These are phyloP conservation scores for Cercospora sesami DNA, from an alignment of 2,329 filamentous ascomycete species.

Conservation along the genomic window DNA sequence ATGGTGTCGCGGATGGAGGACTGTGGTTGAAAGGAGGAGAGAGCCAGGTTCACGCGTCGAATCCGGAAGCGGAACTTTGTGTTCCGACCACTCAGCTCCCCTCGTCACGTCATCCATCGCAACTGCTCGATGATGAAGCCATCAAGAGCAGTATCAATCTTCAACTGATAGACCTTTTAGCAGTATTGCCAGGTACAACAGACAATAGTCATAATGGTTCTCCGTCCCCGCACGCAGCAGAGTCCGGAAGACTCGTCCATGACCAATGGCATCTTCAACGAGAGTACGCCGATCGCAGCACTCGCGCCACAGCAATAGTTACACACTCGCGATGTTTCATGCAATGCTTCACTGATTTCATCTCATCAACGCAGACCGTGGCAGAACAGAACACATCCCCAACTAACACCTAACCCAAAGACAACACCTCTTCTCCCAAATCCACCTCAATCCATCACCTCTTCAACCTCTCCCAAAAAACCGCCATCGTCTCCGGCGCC, in stretches of 20 bases:
- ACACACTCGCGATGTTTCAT: neutral
- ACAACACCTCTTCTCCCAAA: constrained; percentile 40
- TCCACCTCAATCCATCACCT: constrained; percentile 32
- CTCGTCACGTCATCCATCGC: neutral
- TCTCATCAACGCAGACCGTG: neutral
- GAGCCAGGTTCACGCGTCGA: neutral
- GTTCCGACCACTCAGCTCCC: constrained; percentile 1
- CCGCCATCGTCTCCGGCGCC: constrained; percentile 41
- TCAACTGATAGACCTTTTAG: neutral
- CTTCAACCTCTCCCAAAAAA: constrained; percentile 40
- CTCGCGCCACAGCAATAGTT: neutral
- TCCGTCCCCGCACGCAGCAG: constrained; percentile 17
- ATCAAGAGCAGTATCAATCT: neutral
- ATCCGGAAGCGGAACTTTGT: constrained; percentile 4
- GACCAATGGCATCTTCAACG: constrained; percentile 39
- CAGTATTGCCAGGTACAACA: neutral
- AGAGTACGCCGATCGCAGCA: constrained; percentile 19
- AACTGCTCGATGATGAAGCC: constrained; percentile 1
- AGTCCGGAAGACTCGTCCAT: constrained; percentile 39
- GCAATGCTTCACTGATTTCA: neutral
- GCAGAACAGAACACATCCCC: neutral
- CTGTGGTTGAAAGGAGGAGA: constrained; percentile 6
- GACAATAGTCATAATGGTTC: constrained; percentile 9
- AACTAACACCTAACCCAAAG: constrained; percentile 3
- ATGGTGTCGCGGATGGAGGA: constrained; percentile 9